Conservation (phyloP, 2,329 filamentous ascomycete genomes). For the Aureobasidium sp. region DNA sequence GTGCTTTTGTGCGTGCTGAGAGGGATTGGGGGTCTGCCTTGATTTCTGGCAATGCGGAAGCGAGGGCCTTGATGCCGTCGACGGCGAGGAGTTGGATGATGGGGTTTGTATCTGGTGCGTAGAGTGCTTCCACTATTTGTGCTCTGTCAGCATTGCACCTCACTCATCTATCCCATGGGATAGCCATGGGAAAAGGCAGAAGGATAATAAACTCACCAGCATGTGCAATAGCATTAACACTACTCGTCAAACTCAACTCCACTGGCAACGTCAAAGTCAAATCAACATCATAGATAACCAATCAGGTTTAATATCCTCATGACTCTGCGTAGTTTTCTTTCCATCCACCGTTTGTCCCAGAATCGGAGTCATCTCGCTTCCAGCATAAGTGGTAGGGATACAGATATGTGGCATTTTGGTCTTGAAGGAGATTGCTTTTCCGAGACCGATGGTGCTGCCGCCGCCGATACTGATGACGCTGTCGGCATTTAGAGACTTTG, state of each 20-base stretch:
- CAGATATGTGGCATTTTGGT: slow-evolving; percentile 27
- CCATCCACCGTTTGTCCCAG: slow-evolving; percentile 54
- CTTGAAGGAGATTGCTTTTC: slow-evolving; percentile 27
- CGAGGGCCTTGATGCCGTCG: slow-evolving; percentile 34
- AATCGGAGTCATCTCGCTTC: slow-evolving; percentile 54
- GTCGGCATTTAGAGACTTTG: neutral
- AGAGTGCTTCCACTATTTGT: slow-evolving; percentile 50
- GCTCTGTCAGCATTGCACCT: neutral
- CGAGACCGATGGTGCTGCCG: slow-evolving; percentile 53
- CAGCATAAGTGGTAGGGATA: slow-evolving; percentile 29
- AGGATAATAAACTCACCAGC: slow-evolving; percentile 22
- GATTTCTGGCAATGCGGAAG: neutral
- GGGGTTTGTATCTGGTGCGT: slow-evolving; percentile 53
- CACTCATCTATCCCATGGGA: neutral
- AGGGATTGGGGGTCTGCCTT: slow-evolving; percentile 32
- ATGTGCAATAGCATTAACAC: slow-evolving; percentile 59
- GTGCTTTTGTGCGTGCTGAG: slow-evolving; percentile 27
- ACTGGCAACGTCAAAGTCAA: slow-evolving; percentile 51
- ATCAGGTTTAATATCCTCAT: slow-evolving; percentile 51
- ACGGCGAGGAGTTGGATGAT: slow-evolving; percentile 50
- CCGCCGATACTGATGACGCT: slow-evolving; percentile 37
- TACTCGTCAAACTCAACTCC: slow-evolving; percentile 47
- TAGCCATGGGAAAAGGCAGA: neutral
- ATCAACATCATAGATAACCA: slow-evolving; percentile 58
- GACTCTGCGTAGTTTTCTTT: slow-evolving; percentile 47